Percentiles rank a stretch among this genome's conserved stretches.
phyloP scores from a whole-genome alignment of 768 basidiomycete species.

The Hydnum rufescens region DNA sequence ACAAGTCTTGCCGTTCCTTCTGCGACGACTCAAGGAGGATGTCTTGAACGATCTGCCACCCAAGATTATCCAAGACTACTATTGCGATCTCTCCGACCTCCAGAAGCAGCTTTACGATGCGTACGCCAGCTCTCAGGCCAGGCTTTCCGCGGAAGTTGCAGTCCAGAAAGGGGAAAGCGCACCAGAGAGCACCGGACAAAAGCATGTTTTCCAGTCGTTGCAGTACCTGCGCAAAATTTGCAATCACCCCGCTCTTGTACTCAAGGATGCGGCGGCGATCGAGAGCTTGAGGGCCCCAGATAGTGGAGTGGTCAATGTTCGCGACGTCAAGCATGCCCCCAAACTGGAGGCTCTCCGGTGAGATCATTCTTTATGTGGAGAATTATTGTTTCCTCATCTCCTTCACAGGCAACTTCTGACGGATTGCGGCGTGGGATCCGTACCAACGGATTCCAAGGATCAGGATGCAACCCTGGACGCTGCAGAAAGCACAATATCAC shows the following conservation, averaged over 20 bases:
- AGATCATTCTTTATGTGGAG: conserved; percentile 13
- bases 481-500: conserved; percentile 36
- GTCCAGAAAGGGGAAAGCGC: conserved; percentile 23
- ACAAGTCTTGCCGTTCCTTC: conserved; percentile 94
- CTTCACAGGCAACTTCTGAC: conserved; percentile 62
- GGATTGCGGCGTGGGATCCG: conserved; percentile 80
- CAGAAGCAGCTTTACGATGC: conserved; percentile 92
- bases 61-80: conserved; percentile 99
- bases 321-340: conserved; percentile 80
- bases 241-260: conserved; percentile 86
- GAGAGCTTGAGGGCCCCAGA: conserved; percentile 38
- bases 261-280: conserved; percentile 46
- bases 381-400: neutral
- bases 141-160: conserved; percentile 39
- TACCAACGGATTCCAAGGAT: conserved; percentile 25
- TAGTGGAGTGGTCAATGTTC: conserved; percentile 19
- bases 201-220: conserved; percentile 90
- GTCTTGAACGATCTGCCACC: conserved; percentile 90
- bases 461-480: conserved; percentile 43
- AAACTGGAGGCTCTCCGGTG: conserved; percentile 84
- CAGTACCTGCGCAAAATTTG: conserved; percentile 95
- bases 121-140: conserved; percentile 64
- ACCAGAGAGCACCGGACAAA: conserved; percentile 24
- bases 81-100: conserved; percentile 87
- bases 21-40: conserved; percentile 93